Percentiles rank a stretch among this genome's conserved stretches.
These are phyloP conservation scores for Mytilinidion resinicola DNA, from an alignment of 495 filamentous ascomycete genomes.

Conservation along the genomic window DNA sequence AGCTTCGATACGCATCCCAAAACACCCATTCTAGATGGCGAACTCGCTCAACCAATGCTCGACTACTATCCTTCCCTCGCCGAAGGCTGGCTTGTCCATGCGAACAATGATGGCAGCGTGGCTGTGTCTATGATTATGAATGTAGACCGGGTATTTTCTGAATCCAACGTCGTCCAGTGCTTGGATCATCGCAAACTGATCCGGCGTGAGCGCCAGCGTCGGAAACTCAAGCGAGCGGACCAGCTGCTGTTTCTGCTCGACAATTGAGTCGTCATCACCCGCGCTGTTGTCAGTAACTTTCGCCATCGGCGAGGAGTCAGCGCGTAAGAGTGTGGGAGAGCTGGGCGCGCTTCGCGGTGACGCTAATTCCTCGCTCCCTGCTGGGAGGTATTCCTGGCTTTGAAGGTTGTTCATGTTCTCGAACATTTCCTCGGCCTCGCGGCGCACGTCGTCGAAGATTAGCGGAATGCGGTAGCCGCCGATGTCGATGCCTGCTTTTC, in stretches of 20 bases:
- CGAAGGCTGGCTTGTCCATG: slow-evolving; percentile 52
- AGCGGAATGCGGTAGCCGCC: slow-evolving; percentile 69
- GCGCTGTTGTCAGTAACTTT: not conserved
- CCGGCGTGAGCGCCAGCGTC: slow-evolving; percentile 66
- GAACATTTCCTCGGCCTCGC: slow-evolving; percentile 65
- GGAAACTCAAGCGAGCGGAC: slow-evolving; percentile 42
- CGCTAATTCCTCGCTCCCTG: slow-evolving; percentile 33
- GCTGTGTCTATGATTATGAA: slow-evolving; percentile 69
- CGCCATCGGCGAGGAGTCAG: not conserved
- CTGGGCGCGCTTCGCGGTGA: not conserved
- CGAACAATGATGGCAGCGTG: slow-evolving; percentile 91
- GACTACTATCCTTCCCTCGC: slow-evolving; percentile 72
- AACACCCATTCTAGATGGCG: slow-evolving; percentile 41
- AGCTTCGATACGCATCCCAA: not conserved
- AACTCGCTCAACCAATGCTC: slow-evolving; percentile 81
- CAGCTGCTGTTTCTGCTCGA: slow-evolving; percentile 2
- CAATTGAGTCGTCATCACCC: slow-evolving; percentile 4
- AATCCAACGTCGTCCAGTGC: slow-evolving; percentile 69
- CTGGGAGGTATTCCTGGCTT: slow-evolving; percentile 55
- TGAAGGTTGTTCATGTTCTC: slow-evolving; percentile 61
- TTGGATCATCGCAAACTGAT: slow-evolving; percentile 77
- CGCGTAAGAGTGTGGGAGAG: not conserved
- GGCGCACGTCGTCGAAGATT: slow-evolving; percentile 63
- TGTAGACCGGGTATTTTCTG: slow-evolving; percentile 78
- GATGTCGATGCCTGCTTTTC: slow-evolving; percentile 56